Base-by-base conservation (phyloP, 2,329 filamentous ascomycete species). In the Stagonosporopsis cucurbitacearum region DNA sequence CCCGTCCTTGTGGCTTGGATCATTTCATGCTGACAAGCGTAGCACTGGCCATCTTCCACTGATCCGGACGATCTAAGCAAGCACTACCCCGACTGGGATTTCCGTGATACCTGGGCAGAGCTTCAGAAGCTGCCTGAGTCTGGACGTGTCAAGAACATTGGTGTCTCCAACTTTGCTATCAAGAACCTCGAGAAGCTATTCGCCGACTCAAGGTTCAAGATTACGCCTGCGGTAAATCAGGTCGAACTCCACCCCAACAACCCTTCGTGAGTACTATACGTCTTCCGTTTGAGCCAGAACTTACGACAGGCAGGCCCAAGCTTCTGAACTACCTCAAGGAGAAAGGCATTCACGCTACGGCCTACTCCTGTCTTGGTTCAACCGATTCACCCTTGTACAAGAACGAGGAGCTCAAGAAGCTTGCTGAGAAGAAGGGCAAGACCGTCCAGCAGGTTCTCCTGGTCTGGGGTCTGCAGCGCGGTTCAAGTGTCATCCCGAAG, bases 401-500 rank as follows among this genome's bases (percentile, higher is more conserved):
- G 74, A 86, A 92, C 76, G 70, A 82, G 62, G 85, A 82, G 17
- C 80, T 92, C 23, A 78, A 82, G 54, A 77, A 81, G 57, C 79
- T 92, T 46, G 89, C 89, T 28, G 78, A 87, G 44, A 65, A 58
- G 54, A 89, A 90, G 79, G 84, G 84, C 71, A 87, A 87, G 80
- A 86, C 87, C 13, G 81, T 84, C 9, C 88, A 92, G 80, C 89
- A 96, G 81, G 85, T 92, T 48, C 79, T 95, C 67, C 79, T 96
- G 61, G 81, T 87, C 67, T 96, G 91, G 91, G 91, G 91, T 62
- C 79, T 96, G 51, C 86, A 90, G 74, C 87, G 92, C 72, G 91
- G 89, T 56, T 91, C 88, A 81, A 89, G 86, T 63, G 91, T 96
- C 48, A 92, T 96, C 68, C 91, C 91, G 68, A 96, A 96, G 84